phyloP scores from a whole-genome alignment of 768 basidiomycete species.

The Phaffia australis region DNA sequence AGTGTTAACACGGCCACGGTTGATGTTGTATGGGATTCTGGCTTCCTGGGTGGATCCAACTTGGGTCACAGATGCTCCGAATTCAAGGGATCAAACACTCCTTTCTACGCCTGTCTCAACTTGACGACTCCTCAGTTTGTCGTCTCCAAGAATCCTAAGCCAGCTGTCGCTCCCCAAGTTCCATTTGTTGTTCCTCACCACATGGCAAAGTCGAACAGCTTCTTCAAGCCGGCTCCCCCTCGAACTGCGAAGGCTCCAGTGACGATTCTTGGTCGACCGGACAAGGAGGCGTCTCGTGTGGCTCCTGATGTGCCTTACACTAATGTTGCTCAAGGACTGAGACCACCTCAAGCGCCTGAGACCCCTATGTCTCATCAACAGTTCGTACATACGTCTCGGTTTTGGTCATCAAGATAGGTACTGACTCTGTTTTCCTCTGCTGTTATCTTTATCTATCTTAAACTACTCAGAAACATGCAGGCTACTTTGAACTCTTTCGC shows the following conservation, averaged over 20 bases:
- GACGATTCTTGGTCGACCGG: slow-evolving; percentile 6
- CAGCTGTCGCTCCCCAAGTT: neutral
- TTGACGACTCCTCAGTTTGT: slow-evolving; percentile 75
- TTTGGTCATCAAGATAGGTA: neutral
- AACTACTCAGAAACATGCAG: slow-evolving; percentile 1
- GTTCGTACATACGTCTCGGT: neutral
- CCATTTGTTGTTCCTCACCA: neutral
- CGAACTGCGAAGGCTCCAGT: neutral
- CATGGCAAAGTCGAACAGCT: slow-evolving; percentile 7
- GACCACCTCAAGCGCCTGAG: no score
- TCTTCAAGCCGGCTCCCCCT: slow-evolving; percentile 10
- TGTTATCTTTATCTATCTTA: neutral
- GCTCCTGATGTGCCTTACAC: neutral
- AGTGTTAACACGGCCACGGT: slow-evolving; percentile 75
- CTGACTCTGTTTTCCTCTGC: neutral
- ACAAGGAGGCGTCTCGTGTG: slow-evolving; percentile 3
- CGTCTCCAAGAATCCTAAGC: slow-evolving; percentile 47
- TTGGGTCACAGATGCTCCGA: slow-evolving; percentile 71
- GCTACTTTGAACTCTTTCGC: slow-evolving; percentile 11
- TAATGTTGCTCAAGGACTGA: neutral
- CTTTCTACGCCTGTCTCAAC: slow-evolving; percentile 81
- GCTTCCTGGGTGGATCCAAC: slow-evolving; percentile 86
- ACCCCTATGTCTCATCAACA: neutral
- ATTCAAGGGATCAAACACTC: slow-evolving; percentile 81
- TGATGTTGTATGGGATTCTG: slow-evolving; percentile 92